Conservation (phyloP, 2,329 filamentous ascomycete species). For the Dactylellina leptospora region DNA sequence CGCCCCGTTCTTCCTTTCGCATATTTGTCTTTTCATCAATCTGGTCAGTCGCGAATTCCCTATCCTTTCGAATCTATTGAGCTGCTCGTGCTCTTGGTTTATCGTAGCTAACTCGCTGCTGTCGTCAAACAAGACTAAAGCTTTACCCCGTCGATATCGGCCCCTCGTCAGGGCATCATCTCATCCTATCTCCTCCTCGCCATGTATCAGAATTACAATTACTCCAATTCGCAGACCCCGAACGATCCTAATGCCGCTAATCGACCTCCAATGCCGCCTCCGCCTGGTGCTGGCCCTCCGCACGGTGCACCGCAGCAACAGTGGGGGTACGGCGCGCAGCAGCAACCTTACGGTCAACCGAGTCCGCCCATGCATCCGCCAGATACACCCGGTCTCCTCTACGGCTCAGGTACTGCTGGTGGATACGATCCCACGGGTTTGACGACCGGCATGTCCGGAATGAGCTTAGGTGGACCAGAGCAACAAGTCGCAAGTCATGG, state of each 20-base stretch:
- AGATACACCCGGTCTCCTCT: slow-evolving; percentile 48
- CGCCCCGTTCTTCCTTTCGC: slow-evolving; percentile 22
- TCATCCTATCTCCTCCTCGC: slow-evolving; percentile 10
- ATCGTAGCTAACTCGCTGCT: slow-evolving; percentile 1
- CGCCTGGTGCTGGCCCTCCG: slow-evolving; percentile 57
- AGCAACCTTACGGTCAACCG: slow-evolving; percentile 40
- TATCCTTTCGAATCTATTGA: slow-evolving; percentile 16
- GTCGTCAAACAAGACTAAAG: slow-evolving; percentile 4
- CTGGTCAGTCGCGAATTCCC: slow-evolving; percentile 1
- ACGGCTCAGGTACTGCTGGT: slow-evolving; percentile 33
- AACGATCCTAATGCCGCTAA: slow-evolving; percentile 54
- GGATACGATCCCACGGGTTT: slow-evolving; percentile 54
- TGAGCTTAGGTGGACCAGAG: slow-evolving; percentile 70
- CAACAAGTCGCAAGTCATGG: slow-evolving; percentile 64
- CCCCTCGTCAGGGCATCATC: slow-evolving; percentile 51
- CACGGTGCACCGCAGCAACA: slow-evolving; percentile 38
- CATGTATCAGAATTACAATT: slow-evolving; percentile 48
- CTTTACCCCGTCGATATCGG: slow-evolving; percentile 22
- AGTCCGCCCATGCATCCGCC: slow-evolving; percentile 59
- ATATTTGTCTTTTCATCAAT: too few species aligned
- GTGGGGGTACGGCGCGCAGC: slow-evolving; percentile 25
- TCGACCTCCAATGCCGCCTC: slow-evolving; percentile 60
- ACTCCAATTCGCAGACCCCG: slow-evolving; percentile 40
- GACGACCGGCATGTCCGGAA: slow-evolving; percentile 62
- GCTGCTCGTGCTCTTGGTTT: background rate